Percentiles rank a stretch among this genome's conserved stretches.
Conservation (phyloP, 306 rosid species). For the Citrullus mucosospermus region DNA sequence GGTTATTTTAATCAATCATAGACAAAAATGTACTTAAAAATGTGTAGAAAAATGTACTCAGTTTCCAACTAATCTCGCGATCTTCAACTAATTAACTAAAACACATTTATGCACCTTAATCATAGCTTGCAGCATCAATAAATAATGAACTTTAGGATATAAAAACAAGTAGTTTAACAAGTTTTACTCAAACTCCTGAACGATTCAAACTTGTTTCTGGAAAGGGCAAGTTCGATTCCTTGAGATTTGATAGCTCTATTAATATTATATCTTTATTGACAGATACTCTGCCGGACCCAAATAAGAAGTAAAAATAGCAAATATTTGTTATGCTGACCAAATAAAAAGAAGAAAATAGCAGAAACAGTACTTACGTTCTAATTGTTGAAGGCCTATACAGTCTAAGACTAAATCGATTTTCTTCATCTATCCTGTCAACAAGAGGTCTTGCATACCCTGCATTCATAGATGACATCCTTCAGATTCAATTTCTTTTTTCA, state of each 20-base stretch:
- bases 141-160: neutral
- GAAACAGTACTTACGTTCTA: constrained; percentile 53
- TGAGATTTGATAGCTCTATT: neutral
- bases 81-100: neutral
- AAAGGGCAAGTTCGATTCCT: neutral
- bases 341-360: neutral
- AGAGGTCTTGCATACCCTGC: constrained; percentile 97
- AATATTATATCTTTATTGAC: neutral
- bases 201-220: neutral
- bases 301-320: neutral
- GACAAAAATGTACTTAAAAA: neutral
- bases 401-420: constrained; percentile 47
- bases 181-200: neutral
- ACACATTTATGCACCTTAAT: neutral
- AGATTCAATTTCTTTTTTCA: neutral
- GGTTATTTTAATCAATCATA: no score
- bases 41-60: neutral
- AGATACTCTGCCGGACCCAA: neutral
- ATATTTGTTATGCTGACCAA: neutral
- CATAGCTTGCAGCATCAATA: neutral
- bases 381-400: constrained; percentile 91
- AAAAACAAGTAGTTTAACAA: neutral
- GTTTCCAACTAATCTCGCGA: neutral
- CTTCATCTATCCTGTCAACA: constrained; percentile 70
- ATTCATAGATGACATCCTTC: neutral